Evolutionary conservation across 1,139 yeast genomes (phyloP).

Genomic region (Debaryomyces subglobosus): DNA sequence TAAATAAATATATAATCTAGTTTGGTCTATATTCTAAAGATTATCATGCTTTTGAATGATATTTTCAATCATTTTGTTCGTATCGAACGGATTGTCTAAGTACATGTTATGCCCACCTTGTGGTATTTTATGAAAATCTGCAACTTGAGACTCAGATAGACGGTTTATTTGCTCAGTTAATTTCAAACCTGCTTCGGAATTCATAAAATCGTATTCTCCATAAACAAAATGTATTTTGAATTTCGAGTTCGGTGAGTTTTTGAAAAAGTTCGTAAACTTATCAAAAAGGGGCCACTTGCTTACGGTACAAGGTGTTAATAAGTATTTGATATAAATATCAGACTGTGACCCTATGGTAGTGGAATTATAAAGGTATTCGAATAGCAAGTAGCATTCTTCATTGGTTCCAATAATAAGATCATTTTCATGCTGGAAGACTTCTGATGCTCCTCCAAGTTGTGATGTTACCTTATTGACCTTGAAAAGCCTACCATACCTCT

Average conservation of each 20-base stretch:
- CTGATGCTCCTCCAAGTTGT: slow-evolving; percentile 36
- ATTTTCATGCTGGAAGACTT: slow-evolving; percentile 26
- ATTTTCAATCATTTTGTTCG: slow-evolving; percentile 38
- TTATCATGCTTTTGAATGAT: not conserved
- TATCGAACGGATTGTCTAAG: slow-evolving; percentile 55
- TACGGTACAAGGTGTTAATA: slow-evolving; percentile 75
- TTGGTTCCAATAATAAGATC: slow-evolving; percentile 46
- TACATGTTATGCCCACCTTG: slow-evolving; percentile 53
- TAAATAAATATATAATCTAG: not conserved
- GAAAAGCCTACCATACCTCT: slow-evolving; percentile 50
- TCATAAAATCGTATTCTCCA: slow-evolving; percentile 90
- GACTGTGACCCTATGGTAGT: slow-evolving; percentile 65
- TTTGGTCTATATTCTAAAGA: not conserved
- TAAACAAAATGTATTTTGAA: slow-evolving; percentile 63
- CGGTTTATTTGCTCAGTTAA: slow-evolving; percentile 43
- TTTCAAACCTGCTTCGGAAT: slow-evolving; percentile 66
- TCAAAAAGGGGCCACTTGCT: slow-evolving; percentile 78
- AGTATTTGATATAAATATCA: slow-evolving; percentile 64
- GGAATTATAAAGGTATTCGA: slow-evolving; percentile 62
- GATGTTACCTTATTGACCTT: slow-evolving; percentile 47
- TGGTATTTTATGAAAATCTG: slow-evolving; percentile 29
- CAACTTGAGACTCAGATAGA: slow-evolving; percentile 14
- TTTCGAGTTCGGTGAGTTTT: slow-evolving; percentile 16
- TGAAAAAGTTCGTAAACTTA: slow-evolving; percentile 44
- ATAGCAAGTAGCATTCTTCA: slow-evolving; percentile 47